Percentiles rank a stretch among this genome's conserved stretches.
Conservation (phyloP, 2,329 filamentous ascomycete genomes). For the Diaporthe citri region DNA sequence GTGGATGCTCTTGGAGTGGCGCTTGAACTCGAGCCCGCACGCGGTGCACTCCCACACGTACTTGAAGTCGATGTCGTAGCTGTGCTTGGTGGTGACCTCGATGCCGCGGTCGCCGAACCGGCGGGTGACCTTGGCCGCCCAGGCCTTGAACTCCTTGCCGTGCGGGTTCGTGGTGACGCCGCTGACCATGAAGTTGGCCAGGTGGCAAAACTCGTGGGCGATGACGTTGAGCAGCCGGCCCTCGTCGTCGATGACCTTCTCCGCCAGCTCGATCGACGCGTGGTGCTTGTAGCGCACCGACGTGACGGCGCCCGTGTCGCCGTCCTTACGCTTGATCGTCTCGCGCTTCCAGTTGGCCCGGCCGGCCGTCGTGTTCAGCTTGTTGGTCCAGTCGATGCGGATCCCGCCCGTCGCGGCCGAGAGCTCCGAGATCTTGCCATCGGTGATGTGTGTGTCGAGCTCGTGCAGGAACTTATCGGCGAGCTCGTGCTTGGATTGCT, state of each 20-base stretch:
- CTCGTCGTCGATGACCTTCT: conserved; percentile 86
- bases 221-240: conserved; percentile 86
- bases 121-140: conserved; percentile 68
- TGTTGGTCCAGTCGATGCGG: conserved; percentile 79
- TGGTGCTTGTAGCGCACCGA: conserved; percentile 62
- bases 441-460: conserved; percentile 75
- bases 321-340: conserved; percentile 55
- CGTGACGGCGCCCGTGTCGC: conserved; percentile 41
- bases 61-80: conserved; percentile 91
- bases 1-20: conserved; percentile 90
- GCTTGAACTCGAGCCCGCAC: conserved; percentile 80
- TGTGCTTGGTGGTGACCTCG: conserved; percentile 89
- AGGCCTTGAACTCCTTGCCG: conserved; percentile 85
- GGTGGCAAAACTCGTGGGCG: conserved; percentile 97
- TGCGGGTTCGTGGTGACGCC: conserved; percentile 82
- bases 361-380: conserved; percentile 84
- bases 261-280: conserved; percentile 87
- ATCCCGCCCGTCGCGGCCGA: conserved; percentile 77
- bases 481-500: conserved; percentile 70
- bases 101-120: conserved; percentile 74
- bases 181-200: conserved; percentile 91
- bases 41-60: conserved; percentile 84
- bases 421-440: conserved; percentile 69
- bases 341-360: conserved; percentile 79
- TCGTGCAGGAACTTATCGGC: conserved; percentile 75